Conservation (phyloP, 2,329 filamentous ascomycete species). For the Cladosporium sp. region DNA sequence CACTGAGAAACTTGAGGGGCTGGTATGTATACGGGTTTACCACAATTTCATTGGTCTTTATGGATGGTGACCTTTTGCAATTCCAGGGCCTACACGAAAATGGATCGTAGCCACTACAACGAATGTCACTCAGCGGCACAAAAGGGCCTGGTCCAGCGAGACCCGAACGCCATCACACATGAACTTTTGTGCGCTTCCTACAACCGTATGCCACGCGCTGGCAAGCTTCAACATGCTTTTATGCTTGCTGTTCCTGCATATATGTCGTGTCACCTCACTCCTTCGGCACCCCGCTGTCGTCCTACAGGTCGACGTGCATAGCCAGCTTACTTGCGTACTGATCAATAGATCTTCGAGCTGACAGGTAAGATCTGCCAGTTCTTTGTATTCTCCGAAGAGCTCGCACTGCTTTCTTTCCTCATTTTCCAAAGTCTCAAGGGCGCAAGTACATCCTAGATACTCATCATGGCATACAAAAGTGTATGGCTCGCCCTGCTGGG, state of each 20-base stretch:
- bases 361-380: not conserved
- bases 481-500: not conserved
- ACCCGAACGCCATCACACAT: not conserved
- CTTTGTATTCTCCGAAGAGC: not conserved
- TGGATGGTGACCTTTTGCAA: not conserved
- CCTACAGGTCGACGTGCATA: not conserved
- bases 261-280: not conserved
- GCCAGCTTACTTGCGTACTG: not conserved
- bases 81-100: not conserved
- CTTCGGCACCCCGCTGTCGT: constrained; percentile 3
- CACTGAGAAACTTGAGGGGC: too few relatives aligned
- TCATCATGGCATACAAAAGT: not conserved
- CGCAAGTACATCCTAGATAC: not conserved
- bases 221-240: constrained; percentile 6
- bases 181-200: not conserved
- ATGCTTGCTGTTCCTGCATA: constrained; percentile 8
- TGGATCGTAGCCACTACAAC: not conserved
- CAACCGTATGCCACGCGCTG: not conserved
- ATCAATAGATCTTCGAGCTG: not conserved
- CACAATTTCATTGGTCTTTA: not conserved
- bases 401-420: not conserved
- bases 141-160: not conserved
- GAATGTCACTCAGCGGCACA: not conserved
- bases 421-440: not conserved
- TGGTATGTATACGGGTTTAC: not conserved